Conservation (phyloP, 768 basidiomycete genomes). For the Tricholoma terreum region DNA sequence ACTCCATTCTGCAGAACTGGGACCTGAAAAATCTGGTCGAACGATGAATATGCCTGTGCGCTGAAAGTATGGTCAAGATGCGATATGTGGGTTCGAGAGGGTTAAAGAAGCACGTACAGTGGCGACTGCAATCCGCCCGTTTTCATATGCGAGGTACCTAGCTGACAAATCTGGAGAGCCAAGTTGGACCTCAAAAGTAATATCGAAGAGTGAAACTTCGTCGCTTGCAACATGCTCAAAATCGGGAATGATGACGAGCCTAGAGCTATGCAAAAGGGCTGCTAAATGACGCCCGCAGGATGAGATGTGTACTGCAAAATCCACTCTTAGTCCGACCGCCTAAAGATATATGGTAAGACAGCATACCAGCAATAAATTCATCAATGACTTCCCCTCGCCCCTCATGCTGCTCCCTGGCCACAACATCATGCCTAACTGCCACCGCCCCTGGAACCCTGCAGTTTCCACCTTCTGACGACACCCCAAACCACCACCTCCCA, state of each 20-base stretch:
- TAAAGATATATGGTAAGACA: not conserved
- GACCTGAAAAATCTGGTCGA: constrained; percentile 21
- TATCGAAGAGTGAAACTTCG: constrained; percentile 26
- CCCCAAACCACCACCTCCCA: constrained; percentile 33
- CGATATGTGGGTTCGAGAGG: constrained; percentile 5
- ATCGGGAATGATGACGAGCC: constrained; percentile 40
- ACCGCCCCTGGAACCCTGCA: not conserved
- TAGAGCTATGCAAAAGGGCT: constrained; percentile 34
- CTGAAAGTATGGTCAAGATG: constrained; percentile 15
- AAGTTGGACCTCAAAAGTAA: constrained; percentile 39
- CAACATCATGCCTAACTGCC: constrained; percentile 13
- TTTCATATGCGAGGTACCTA: constrained; percentile 48
- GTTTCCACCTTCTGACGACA: constrained; percentile 7
- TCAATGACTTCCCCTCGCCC: constrained; percentile 28
- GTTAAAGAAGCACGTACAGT: constrained; percentile 34
- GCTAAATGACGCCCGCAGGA: constrained; percentile 47
- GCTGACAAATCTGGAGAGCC: constrained; percentile 37
- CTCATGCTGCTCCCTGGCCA: constrained; percentile 5
- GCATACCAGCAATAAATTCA: constrained; percentile 43
- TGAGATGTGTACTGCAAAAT: constrained; percentile 41
- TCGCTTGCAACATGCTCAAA: constrained; percentile 36
- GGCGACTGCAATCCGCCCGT: constrained; percentile 42
- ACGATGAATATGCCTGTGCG: constrained; percentile 31
- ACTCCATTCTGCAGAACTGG: not conserved
- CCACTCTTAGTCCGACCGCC: not conserved